Base-by-base conservation (phyloP, 805 yeast species). In the Cyberlindnera maritima region DNA sequence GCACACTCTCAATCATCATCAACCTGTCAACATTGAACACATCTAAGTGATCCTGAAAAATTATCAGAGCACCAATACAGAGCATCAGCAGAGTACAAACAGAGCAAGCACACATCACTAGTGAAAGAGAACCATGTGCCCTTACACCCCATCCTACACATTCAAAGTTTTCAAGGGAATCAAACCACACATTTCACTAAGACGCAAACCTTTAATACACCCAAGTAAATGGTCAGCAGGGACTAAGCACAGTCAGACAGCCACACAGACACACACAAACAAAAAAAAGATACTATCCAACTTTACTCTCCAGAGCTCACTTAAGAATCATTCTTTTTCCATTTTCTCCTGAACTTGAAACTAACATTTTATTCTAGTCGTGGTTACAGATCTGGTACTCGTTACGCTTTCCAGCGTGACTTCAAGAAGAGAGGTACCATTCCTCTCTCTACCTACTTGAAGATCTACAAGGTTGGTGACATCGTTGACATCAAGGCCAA, bases 371-470 rank as follows among this genome's bases (percentile, higher is more conserved):
- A 23, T 40, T 41, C 42, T 41, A 80, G 90, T 77, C 97, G 89
- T 81, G 99, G 99, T 86, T 91, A 89, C 85, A 91, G 99, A 91
- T 90, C 97, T 69, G 94, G 99, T 81, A 92, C 99, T 80, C 96
- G 99, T 80, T 94, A 94, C 91, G 95, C 95, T 81, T 94, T 94
- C 96, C 88, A 90, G 79, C 94, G 99, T 80, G 98, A 92, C 85
- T 94, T 86, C 91, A 91, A 88, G 85, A 74, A 70, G 68, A 96
- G 92, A 79, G 99, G 99, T 76, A 76, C 85, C 66, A 80, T 90
- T 71, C 83, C 96, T 62, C 79, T 94, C 83, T 88, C 97, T 64
- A 88, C 96, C 72, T 94, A 92, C 94, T 79, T 94, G 81, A 90
- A 88, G 86, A 79, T 83, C 72, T 94, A 94, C 96, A 90, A 83